These are phyloP conservation scores for Myxozyma sirexii DNA, from an alignment of 805 yeast species.

Conservation along the genomic window DNA sequence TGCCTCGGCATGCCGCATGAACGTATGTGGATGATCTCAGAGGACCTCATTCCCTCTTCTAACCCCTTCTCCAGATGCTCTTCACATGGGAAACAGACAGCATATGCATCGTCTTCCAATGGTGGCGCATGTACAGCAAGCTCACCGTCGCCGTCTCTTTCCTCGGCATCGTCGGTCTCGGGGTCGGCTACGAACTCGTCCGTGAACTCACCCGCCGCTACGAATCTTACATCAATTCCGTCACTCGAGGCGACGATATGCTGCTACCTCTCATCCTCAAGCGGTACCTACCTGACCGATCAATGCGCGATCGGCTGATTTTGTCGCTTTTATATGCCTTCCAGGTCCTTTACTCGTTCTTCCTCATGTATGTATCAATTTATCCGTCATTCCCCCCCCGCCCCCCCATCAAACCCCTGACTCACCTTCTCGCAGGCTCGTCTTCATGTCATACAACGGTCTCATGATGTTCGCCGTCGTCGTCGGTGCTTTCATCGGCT, in stretches of 20 bases:
- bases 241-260: conserved; percentile 12
- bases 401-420: neutral
- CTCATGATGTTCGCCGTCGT: conserved; percentile 30
- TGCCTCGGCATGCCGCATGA: conserved; percentile 17
- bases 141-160: conserved; percentile 29
- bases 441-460: conserved; percentile 32
- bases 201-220: conserved; percentile 33
- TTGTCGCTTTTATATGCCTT: conserved; percentile 27
- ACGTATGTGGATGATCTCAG: no score
- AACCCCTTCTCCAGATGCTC: conserved; percentile 26
- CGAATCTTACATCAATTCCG: conserved; percentile 22
- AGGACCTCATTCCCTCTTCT: no score
- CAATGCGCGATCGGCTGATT: conserved; percentile 22
- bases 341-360: conserved; percentile 31
- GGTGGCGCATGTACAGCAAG: conserved; percentile 29
- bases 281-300: conserved; percentile 26
- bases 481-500: conserved; percentile 32
- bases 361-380: conserved; percentile 33
- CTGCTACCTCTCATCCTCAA: conserved; percentile 20
- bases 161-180: conserved; percentile 33
- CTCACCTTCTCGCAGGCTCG: conserved; percentile 15
- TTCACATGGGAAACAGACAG: conserved; percentile 32
- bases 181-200: conserved; percentile 31
- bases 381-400: no score
- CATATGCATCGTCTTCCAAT: conserved; percentile 31